Conservation (phyloP, 768 basidiomycete genomes). For the Suillus brevipes region DNA sequence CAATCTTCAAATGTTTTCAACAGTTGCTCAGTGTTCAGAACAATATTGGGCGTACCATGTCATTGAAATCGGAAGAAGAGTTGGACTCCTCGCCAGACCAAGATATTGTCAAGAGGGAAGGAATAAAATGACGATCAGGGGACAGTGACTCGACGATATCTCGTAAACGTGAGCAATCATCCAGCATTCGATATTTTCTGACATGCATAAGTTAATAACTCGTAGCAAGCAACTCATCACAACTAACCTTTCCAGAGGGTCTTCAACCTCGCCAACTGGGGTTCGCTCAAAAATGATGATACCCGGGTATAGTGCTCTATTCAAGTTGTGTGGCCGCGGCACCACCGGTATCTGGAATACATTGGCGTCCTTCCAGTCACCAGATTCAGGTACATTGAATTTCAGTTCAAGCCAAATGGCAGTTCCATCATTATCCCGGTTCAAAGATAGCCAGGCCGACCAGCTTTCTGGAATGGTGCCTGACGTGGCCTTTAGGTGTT, state of each 20-base stretch:
- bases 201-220: constrained; percentile 3
- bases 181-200: constrained; percentile 71
- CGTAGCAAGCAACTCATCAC: background rate
- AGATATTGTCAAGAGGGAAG: constrained; percentile 58
- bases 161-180: constrained; percentile 70
- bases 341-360: constrained; percentile 62
- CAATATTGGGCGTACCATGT: constrained; percentile 50
- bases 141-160: constrained; percentile 60
- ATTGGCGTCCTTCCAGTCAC: constrained; percentile 57
- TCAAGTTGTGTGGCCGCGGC: constrained; percentile 16
- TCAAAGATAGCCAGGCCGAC: constrained; percentile 74
- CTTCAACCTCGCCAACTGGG: constrained; percentile 57
- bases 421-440: constrained; percentile 70
- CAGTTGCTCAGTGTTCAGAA: background rate
- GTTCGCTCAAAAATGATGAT: constrained; percentile 77
- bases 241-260: constrained; percentile 66
- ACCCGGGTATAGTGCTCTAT: constrained; percentile 49
- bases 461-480: constrained; percentile 42
- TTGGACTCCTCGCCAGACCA: constrained; percentile 54
- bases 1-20: constrained; percentile 40
- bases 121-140: constrained; percentile 55
- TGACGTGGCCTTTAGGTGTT: constrained; percentile 39
- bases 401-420: constrained; percentile 82
- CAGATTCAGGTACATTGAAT: constrained; percentile 67
- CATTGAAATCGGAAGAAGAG: constrained; percentile 49